These are phyloP conservation scores for Fusarium sp. DNA, from an alignment of 2,329 filamentous ascomycete species.

Conservation along the genomic window DNA sequence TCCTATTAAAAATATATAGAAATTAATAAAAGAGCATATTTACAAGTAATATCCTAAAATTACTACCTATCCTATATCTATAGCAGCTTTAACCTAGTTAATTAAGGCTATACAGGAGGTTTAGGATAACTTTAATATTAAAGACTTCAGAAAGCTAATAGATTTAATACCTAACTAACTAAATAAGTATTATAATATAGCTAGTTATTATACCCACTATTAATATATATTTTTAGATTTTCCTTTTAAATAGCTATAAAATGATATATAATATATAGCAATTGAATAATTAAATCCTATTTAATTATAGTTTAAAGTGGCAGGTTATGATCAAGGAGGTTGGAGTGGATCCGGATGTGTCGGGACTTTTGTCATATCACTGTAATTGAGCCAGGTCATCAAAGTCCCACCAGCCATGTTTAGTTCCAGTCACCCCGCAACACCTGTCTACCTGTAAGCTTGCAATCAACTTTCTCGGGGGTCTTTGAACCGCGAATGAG, in stretches of 20 bases:
- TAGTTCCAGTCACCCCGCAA: no score
- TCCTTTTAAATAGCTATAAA: neutral
- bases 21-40: neutral
- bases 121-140: neutral
- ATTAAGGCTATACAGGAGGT: neutral
- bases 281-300: neutral
- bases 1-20: neutral
- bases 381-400: no score
- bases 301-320: neutral
- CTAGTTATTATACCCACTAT: neutral
- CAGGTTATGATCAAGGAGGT: neutral
- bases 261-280: neutral
- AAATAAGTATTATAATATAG: neutral
- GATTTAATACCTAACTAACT: neutral
- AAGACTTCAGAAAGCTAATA: neutral
- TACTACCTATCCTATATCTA: neutral
- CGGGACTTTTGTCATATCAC: neutral
- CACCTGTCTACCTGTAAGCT: no score
- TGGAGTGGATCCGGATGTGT: neutral
- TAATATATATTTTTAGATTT: neutral
- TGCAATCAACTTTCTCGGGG: no score
- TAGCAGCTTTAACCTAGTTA: neutral
- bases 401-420: no score
- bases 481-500: no score
- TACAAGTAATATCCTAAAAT: neutral